phyloP scores from a whole-genome alignment of 2,329 filamentous ascomycete genomes.

The Akanthomyces lecanii region DNA sequence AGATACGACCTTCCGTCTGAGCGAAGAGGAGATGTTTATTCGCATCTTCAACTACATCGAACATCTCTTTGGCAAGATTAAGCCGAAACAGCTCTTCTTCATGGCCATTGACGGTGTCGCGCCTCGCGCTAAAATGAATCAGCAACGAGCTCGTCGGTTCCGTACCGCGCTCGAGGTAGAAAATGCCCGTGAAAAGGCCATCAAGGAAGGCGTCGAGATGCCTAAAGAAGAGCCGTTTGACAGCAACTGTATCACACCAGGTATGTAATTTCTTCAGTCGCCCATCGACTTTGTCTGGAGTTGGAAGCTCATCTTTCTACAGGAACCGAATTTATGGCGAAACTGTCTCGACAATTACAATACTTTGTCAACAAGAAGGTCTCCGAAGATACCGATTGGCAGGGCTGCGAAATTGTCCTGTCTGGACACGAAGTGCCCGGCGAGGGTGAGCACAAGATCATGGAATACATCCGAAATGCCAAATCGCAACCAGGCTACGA shows the following conservation, averaged over 20 bases:
- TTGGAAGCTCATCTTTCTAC: background rate
- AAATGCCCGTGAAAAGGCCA: slow-evolving; percentile 84
- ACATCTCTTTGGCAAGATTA: slow-evolving; percentile 97
- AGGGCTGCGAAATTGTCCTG: slow-evolving; percentile 90
- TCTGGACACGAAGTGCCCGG: slow-evolving; percentile 97
- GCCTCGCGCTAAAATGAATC: slow-evolving; percentile 98
- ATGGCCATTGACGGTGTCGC: slow-evolving; percentile 99
- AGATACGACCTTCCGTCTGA: slow-evolving; percentile 85
- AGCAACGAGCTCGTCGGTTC: slow-evolving; percentile 92
- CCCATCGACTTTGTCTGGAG: background rate
- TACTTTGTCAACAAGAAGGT: slow-evolving; percentile 99
- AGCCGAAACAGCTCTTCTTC: slow-evolving; percentile 97
- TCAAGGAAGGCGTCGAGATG: slow-evolving; percentile 83
- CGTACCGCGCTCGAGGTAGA: slow-evolving; percentile 90
- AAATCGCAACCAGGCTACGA: slow-evolving; percentile 94
- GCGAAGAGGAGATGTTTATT: slow-evolving; percentile 99
- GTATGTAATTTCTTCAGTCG: slow-evolving; percentile 31
- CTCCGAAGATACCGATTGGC: slow-evolving; percentile 95
- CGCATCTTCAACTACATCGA: slow-evolving; percentile 99
- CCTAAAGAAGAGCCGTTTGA: slow-evolving; percentile 95
- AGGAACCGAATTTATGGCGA: slow-evolving; percentile 94
- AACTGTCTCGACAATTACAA: slow-evolving; percentile 86
- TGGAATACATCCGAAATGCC: slow-evolving; percentile 98
- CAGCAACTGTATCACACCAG: slow-evolving; percentile 98
- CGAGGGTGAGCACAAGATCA: slow-evolving; percentile 99